phyloP scores from a whole-genome alignment of 129 eudicot species.

The Tanacetum coccineum region DNA sequence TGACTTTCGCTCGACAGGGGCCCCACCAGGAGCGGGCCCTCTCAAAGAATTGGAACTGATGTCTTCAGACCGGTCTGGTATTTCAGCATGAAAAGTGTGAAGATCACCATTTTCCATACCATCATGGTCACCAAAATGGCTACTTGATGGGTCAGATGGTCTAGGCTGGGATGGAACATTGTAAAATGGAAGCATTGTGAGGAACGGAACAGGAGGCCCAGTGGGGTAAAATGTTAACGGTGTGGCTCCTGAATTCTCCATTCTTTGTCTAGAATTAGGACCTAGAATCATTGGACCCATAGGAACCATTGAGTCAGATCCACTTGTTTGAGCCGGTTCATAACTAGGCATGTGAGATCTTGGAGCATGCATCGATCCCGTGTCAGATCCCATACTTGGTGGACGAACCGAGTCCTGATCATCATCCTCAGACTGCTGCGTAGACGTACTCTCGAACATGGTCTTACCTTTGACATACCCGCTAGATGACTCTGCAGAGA shows the following conservation, averaged over 20 bases:
- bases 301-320: constrained; percentile 61
- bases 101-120: constrained; percentile 45
- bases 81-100: constrained; percentile 36
- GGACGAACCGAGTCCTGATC: constrained; percentile 41
- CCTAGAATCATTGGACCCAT: constrained; percentile 54
- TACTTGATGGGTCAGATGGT: constrained; percentile 50
- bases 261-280: constrained; percentile 58
- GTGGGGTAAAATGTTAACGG: constrained; percentile 76
- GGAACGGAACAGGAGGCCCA: constrained; percentile 95
- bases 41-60: constrained; percentile 21
- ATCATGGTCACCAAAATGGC: constrained; percentile 46
- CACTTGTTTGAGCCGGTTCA: constrained; percentile 67
- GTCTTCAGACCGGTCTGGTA: constrained; percentile 39
- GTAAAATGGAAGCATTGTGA: constrained; percentile 74
- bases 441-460: constrained; percentile 36
- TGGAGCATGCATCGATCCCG: constrained; percentile 33
- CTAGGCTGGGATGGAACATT: constrained; percentile 52
- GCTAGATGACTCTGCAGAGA: constrained; percentile 37
- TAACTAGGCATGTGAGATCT: constrained; percentile 39
- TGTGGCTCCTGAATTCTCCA: constrained; percentile 53
- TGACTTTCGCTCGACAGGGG: constrained; percentile 40
- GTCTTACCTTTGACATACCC: constrained; percentile 58
- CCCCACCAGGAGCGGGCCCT: constrained; percentile 33
- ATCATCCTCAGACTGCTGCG: constrained; percentile 41
- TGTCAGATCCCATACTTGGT: constrained; percentile 34